phyloP scores from a whole-genome alignment of 805 yeast genomes.

The Zygosaccharomyces rouxii region DNA sequence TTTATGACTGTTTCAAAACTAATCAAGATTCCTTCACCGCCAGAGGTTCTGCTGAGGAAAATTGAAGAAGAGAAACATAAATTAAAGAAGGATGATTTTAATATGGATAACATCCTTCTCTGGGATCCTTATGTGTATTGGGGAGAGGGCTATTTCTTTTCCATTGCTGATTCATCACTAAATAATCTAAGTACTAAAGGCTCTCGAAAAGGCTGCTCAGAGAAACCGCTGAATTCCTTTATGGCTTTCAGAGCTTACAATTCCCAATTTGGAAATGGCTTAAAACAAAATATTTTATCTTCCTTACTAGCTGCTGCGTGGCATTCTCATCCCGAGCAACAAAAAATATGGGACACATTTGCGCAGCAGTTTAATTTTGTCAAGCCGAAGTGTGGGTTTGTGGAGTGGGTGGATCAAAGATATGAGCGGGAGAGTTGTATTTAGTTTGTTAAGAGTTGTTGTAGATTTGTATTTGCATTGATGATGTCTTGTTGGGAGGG shows the following conservation, averaged over 20 bases:
- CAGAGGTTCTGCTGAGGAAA: conserved; percentile 7
- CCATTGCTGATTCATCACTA: conserved; percentile 8
- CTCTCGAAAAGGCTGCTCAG: conserved; percentile 6
- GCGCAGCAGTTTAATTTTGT: conserved; percentile 29
- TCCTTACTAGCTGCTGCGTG: conserved; percentile 20
- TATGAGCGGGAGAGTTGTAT: conserved; percentile 16
- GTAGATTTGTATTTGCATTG: conserved; percentile 18
- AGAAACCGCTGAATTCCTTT: conserved; percentile 21
- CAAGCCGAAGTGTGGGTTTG: conserved; percentile 24
- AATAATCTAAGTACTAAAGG: conserved; percentile 8
- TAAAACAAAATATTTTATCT: conserved; percentile 22
- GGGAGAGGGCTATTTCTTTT: conserved; percentile 7
- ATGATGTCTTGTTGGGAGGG: conserved; percentile 19
- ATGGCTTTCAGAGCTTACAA: conserved; percentile 29
- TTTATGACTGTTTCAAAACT: neutral
- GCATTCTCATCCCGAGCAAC: conserved; percentile 11
- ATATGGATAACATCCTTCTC: neutral
- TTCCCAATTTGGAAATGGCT: conserved; percentile 23
- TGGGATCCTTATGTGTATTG: conserved; percentile 10
- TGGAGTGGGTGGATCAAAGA: conserved; percentile 17
- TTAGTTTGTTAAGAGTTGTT: conserved; percentile 15
- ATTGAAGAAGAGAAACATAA: conserved; percentile 13
- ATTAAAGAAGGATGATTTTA: neutral
- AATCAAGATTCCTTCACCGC: conserved; percentile 17
- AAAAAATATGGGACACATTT: conserved; percentile 17